Evolutionary conservation across 805 yeast species (phyloP), one percentile per base, ranked within the genome.

Genomic region (Kurtzmaniella cleridarum): DNA sequence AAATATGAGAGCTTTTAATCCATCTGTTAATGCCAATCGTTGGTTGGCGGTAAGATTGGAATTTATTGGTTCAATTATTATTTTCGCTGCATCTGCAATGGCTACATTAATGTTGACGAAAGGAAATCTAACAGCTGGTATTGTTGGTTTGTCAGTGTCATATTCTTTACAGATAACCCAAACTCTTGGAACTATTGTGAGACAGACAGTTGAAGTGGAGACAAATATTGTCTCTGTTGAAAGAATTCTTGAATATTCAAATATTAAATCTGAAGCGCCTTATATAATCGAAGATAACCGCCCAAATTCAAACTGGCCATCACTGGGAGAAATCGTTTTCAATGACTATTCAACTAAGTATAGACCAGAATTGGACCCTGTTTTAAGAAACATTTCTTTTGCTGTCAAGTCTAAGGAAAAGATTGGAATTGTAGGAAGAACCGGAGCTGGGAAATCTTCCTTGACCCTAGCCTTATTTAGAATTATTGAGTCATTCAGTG

Each of bases 191-290:
- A 91, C 97, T 97, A 88, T 93, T 62, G 98, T 93, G 24, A 78
- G 99, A 66, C 91, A 90, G 98, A 87, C 97, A 0, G 98, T 93
- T 32, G 98, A 93, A 52, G 96, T 93, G 34, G 98, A 93, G 62
- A 89, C 97, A 10, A 91, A 89, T 62, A 90, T 93, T 66, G 98
- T 93, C 29, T 85, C 95, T 14, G 96, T 95, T 33, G 98, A 91
- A 68, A 81, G 98, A 65, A 81, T 91, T 39, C 72, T 86, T 62
- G 98, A 91, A 60, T 91, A 90, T 60, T 77, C 95, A 28, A 60
- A 66, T n/a, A 68, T 93, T 44, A 66, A 66, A 29, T 71, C 89
- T n/a, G 98, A 93, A 66, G 98, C 97, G 6, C 87, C 93, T 1
- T 79, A 71, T 39, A 58, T 80, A 17, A 67, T 84, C 39, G 80